Base-by-base conservation (phyloP, 495 filamentous ascomycete species). In the Daldinia bambusicola region DNA sequence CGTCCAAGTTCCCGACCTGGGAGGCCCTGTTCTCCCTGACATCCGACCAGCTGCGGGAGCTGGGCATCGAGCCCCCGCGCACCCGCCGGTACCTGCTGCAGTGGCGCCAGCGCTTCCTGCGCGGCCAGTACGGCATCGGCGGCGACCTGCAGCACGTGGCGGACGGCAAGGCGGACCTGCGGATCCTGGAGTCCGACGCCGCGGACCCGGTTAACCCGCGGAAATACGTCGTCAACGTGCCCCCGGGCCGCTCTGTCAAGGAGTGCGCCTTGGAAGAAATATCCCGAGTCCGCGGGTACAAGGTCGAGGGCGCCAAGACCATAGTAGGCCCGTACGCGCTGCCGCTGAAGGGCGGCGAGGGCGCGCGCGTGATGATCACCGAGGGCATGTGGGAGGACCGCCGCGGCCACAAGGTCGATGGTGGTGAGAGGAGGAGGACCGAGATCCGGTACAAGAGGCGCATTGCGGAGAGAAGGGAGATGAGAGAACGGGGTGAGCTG, bases 401-500 rank as follows among this genome's bases (percentile, higher is more conserved):
- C 75, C 85, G 91, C 63, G 95, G 95, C 41, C 87, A 88, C 51
- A 99, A 98, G 88, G 87, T 98, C 67, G 95, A 99, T 84, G 95
- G 95, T 74, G 95, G 95, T 84, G 95, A 99, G 82, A 88, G 95
- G 77, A 88, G 96, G 78, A 89, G 87, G 80, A 90, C 89, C 16
- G 91, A 97, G 81, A 90, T 98, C 50, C 84, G 93, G 41, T 85
- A 83, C 66, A 84, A 84, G 82, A 80, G 76, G 68, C 76, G 82
- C 22, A 77, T 84, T n/a, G 82, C 81, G 2, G 81, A 84, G 74
- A 80, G 83, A 5, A 82, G 80, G 62, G 83, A 83, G 41, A 69
- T 76, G 58, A 78, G 81, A 36, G 83, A 85, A 53, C 69, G 68
- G 48, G 75, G 65, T 12, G 69, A 72, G 64, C 18, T 67, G 30